Conservation (phyloP, 768 basidiomycete species). For the Mycena belliarum region DNA sequence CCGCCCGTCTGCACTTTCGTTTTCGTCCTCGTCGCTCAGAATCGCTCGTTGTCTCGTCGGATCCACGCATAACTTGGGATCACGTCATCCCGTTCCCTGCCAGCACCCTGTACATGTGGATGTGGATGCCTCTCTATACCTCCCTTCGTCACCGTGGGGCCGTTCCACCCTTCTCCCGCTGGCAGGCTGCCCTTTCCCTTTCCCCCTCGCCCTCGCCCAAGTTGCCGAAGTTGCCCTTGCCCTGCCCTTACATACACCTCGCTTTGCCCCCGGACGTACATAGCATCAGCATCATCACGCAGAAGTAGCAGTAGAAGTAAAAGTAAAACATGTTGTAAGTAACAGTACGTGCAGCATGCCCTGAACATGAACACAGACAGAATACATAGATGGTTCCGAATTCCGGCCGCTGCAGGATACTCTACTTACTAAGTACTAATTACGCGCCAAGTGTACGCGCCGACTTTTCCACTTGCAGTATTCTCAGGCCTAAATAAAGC, state of each 20-base stretch:
- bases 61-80: too few relatives aligned
- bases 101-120: too few relatives aligned
- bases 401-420: too few relatives aligned
- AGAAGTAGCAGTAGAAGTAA: background rate
- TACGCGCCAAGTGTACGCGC: too few relatives aligned
- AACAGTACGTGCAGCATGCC: slow-evolving; percentile 8
- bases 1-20: background rate
- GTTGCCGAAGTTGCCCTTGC: too few relatives aligned
- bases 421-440: too few relatives aligned
- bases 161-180: slow-evolving; percentile 1
- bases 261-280: background rate
- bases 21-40: background rate
- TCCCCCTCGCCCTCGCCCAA: too few relatives aligned
- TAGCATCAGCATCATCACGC: too few relatives aligned
- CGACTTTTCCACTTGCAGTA: too few relatives aligned
- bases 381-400: background rate
- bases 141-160: slow-evolving; percentile 3
- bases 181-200: slow-evolving; percentile 2
- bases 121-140: background rate
- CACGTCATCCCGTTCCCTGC: background rate
- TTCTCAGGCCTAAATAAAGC: too few relatives aligned
- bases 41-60: background rate
- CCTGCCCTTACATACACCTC: too few relatives aligned
- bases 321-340: slow-evolving; percentile 19
- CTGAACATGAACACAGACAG: too few relatives aligned